Evolutionary conservation across 2,329 filamentous ascomycete genomes (phyloP), one percentile per base, ranked within the genome.

Genomic region (Dothidotthia symphoricarpi): DNA sequence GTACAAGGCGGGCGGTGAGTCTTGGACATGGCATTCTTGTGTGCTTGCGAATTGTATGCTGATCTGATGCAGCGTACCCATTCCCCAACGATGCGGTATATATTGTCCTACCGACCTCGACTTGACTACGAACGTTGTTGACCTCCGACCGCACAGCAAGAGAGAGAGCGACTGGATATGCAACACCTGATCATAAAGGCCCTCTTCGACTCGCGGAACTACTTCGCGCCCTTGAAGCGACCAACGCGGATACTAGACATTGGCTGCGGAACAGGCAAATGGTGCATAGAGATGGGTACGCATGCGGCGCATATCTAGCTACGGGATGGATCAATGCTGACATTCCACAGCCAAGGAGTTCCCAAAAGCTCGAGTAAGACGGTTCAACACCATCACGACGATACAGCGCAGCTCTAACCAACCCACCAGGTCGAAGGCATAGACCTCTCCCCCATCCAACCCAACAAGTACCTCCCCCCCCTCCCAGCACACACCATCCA

Each of bases 261-360:
- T 41, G 68, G 69, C 25, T 69, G 66, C 7, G 68, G 68, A 16
- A 69, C 66, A 3, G 68, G 68, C 4, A 63, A 57, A 39, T 71
- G 69, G 69, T 66, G 66, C 12, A 59, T 65, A 28, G 63, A 70
- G 33, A 68, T 71, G 55, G 68, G 67, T 70, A 54, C 6, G 63
- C 55, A 25, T 16, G 26, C 19, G 27, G 24, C 24, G 22, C 40
- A 19, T 22, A 15, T 13, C 16, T 9, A 25, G 16, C 27, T 34
- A 22, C 9, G 19, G 14, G n/a, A 22, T 5, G 9, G 9, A 39
- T 12, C 3, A 13, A 16, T 15, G 38, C 55, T 66, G 37, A 66
- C 52, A 17, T 33, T 11, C 12, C 16, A 16, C 29, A 69, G 67
- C 58, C 16, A 57, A 60, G 16, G 41, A 59, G 30, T 69, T 63